A percentile compares a stretch with the other conserved stretches of the same genome.
These are phyloP conservation scores for Debaryomyces robertsiae DNA, from an alignment of 1,139 yeast species.

Conservation along the genomic window DNA sequence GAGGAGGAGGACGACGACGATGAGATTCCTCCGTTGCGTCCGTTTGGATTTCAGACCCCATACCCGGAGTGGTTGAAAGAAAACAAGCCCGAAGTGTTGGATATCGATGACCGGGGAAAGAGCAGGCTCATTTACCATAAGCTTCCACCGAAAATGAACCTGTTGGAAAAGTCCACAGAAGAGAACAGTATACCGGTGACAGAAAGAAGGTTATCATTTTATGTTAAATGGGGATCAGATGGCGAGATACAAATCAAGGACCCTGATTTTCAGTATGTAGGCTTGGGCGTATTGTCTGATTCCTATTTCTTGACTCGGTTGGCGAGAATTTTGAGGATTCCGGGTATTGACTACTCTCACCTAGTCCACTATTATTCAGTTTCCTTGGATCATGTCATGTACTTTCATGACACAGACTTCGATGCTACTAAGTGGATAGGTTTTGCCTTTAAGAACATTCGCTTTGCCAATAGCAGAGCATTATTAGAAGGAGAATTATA, in stretches of 20 bases:
- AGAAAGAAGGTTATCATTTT: constrained; percentile 44
- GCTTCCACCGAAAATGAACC: constrained; percentile 44
- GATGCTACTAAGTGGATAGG: constrained; percentile 57
- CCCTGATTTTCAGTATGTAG: constrained; percentile 52
- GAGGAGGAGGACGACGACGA: constrained; percentile 31
- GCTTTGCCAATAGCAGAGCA: constrained; percentile 57
- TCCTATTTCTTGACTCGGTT: constrained; percentile 54
- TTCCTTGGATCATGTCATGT: constrained; percentile 67
- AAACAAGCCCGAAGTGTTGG: constrained; percentile 21
- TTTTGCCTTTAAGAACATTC: constrained; percentile 51
- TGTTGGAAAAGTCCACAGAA: constrained; percentile 26
- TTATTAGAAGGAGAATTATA: constrained; percentile 63
- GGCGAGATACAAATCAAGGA: constrained; percentile 21
- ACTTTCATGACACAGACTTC: constrained; percentile 62
- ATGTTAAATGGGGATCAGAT: constrained; percentile 44
- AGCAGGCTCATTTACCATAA: constrained; percentile 29
- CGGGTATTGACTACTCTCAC: constrained; percentile 24
- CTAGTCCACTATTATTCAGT: constrained; percentile 47
- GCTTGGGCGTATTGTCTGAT: constrained; percentile 66
- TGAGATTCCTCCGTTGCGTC: constrained; percentile 26
- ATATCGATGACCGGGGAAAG: constrained; percentile 20
- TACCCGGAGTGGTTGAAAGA: constrained; percentile 32
- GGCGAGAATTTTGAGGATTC: constrained; percentile 31
- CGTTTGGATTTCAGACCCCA: constrained; percentile 44
- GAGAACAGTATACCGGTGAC: constrained; percentile 30